Evolutionary conservation across 768 basidiomycete genomes (phyloP).

Genomic region (Xanthoconium purpureum): DNA sequence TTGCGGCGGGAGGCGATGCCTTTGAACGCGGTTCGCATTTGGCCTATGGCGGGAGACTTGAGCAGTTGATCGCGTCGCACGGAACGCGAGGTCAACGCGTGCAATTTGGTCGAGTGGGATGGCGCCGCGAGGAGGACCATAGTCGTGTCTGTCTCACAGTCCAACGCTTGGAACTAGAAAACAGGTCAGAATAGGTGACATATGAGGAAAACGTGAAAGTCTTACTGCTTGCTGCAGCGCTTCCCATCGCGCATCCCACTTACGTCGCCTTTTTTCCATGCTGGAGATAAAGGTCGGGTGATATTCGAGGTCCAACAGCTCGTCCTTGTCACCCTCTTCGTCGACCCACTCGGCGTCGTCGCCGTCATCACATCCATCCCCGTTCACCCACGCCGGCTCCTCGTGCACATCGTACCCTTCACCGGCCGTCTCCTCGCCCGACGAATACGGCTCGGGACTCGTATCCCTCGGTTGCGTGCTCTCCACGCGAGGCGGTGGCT

Average conservation of each 20-base stretch:
- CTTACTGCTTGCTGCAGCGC: constrained; percentile 67
- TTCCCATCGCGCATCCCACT: constrained; percentile 79
- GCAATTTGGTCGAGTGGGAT: constrained; percentile 65
- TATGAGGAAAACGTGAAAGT: background rate
- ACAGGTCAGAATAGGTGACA: background rate
- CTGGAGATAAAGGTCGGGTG: constrained; percentile 70
- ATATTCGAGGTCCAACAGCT: constrained; percentile 71
- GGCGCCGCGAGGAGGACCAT: constrained; percentile 73
- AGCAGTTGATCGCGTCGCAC: constrained; percentile 56
- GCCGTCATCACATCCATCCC: constrained; percentile 6
- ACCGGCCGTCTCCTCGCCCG: constrained; percentile 77
- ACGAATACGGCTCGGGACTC: constrained; percentile 71
- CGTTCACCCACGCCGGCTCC: constrained; percentile 38
- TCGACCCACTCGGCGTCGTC: constrained; percentile 68
- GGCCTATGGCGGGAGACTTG: constrained; percentile 47
- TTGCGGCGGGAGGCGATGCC: constrained; percentile 56
- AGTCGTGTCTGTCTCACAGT: constrained; percentile 78
- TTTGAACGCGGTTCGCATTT: constrained; percentile 56
- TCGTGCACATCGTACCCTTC: constrained; percentile 48
- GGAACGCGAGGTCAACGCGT: constrained; percentile 63
- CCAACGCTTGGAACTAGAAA: constrained; percentile 68
- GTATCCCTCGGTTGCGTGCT: constrained; percentile 83
- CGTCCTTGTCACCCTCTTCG: constrained; percentile 68
- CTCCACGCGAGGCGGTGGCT: constrained; percentile 74
- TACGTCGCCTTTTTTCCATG: constrained; percentile 61